A percentile compares a stretch with the other conserved stretches of the same genome.
These are phyloP conservation scores for Cyberlindnera xishuangbannaensis DNA, from an alignment of 805 yeast species.

Conservation along the genomic window DNA sequence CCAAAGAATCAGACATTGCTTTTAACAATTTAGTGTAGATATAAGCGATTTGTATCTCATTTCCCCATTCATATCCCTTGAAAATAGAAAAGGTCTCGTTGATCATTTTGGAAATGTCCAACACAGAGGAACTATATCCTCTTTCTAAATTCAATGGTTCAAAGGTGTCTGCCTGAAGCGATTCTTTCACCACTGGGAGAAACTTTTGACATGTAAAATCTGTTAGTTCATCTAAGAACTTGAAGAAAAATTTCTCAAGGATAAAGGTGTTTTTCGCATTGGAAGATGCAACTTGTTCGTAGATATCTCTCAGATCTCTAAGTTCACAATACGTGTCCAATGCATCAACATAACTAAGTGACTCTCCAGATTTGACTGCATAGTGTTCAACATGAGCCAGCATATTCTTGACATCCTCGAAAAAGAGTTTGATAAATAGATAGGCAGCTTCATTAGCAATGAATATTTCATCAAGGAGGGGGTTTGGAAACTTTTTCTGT, in stretches of 20 bases:
- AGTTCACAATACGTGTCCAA: slow-evolving; percentile 49
- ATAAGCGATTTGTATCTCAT: slow-evolving; percentile 56
- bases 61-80: slow-evolving; percentile 57
- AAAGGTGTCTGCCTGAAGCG: slow-evolving; percentile 55
- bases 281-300: slow-evolving; percentile 39
- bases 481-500: slow-evolving; percentile 54
- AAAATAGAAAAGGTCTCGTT: slow-evolving; percentile 54
- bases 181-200: slow-evolving; percentile 41
- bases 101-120: slow-evolving; percentile 61
- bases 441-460: slow-evolving; percentile 46
- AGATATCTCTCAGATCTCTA: slow-evolving; percentile 46
- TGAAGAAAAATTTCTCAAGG: slow-evolving; percentile 51
- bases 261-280: slow-evolving; percentile 35
- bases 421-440: slow-evolving; percentile 45
- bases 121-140: slow-evolving; percentile 52
- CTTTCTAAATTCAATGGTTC: slow-evolving; percentile 39
- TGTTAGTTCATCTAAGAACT: slow-evolving; percentile 37
- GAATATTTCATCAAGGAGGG: slow-evolving; percentile 52
- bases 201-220: slow-evolving; percentile 41
- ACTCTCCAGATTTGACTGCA: slow-evolving; percentile 24
- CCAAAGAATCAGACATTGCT: slow-evolving; percentile 56
- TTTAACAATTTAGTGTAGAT: slow-evolving; percentile 56
- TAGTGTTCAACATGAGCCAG: slow-evolving; percentile 44
- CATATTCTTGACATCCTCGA: slow-evolving; percentile 47
- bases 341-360: slow-evolving; percentile 46